These are phyloP conservation scores for Corymbia maculata DNA, from an alignment of 345 rosid species.

Conservation along the genomic window DNA sequence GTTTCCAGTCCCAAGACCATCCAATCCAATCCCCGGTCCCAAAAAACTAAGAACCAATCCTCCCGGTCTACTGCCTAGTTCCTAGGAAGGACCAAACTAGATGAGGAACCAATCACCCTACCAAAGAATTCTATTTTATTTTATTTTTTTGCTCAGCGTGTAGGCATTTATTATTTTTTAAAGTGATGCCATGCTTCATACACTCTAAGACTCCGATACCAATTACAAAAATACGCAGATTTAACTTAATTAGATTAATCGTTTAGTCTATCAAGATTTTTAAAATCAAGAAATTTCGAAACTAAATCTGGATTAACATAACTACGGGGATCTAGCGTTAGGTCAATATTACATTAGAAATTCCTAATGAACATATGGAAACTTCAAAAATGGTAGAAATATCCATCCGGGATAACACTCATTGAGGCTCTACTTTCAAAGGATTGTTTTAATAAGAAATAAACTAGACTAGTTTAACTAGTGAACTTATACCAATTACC, in stretches of 20 bases:
- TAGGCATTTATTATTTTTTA: not conserved
- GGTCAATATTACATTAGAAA: not conserved
- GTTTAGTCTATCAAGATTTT: not conserved
- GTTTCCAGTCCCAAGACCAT: no score
- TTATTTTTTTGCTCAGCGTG: not conserved
- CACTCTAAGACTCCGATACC: not conserved
- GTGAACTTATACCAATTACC: not conserved
- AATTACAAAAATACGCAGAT: not conserved
- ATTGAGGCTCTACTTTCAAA: not conserved
- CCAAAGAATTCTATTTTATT: no score
- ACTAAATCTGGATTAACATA: not conserved
- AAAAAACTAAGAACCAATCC: no score
- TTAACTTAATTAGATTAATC: not conserved
- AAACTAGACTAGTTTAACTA: no score
- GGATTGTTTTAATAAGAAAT: not conserved
- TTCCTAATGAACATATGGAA: not conserved
- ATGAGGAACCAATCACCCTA: no score
- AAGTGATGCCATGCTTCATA: not conserved
- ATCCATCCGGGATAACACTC: not conserved
- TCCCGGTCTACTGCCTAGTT: no score
- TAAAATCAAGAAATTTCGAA: not conserved
- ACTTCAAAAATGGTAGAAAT: not conserved
- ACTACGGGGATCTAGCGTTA: not conserved
- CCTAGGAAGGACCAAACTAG: no score
- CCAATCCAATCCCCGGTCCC: no score